Evolutionary conservation across 495 filamentous ascomycete species (phyloP), one percentile per base, ranked within the genome.

Genomic region (Talaromyces trachyspermus): DNA sequence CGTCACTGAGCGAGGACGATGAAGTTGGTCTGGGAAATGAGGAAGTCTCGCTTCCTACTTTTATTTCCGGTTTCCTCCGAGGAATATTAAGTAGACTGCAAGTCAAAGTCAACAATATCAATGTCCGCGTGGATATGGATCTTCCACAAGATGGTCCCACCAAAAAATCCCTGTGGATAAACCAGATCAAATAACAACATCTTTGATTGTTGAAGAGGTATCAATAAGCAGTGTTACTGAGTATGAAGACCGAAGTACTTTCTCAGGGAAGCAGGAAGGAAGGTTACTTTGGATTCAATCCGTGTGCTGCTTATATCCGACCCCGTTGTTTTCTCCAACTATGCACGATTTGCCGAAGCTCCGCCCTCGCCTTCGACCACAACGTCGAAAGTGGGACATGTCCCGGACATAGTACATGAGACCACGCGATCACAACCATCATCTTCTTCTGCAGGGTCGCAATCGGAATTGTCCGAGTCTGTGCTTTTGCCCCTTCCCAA

Each of bases 31-130:
- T 85, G 17, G 94, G 94, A 15, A 88, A 84, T 11, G 81, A 88
- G 48, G 67, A 73, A 0, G 56, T 94, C 11, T 84, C 83, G 2
- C 65, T 97, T 6, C 94, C 94, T 8, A 77, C 68, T 2, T 91
- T 96, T 53, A 70, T 99, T 11, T 81, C 88, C 8, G 81, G 77
- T 19, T 91, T 94, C 54, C 62, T 97, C 0, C 83, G 88, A 59
- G 89, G 89, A 4, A 79, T 96, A 47, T 70, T 79, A 25, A 88
- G 96, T 57, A 79, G 90, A 30, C 63, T 95, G 19, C 77, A 88
- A 62, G 63, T 96, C 14, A 72, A 71, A 24, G 74, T 95, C 30
- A 75, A 71, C 35, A 79, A 89, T 51, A 69, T 89, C 14, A 71
- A 79, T 38, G 63, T 88, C 23, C 78, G 81, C 0, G 62, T 82